phyloP scores from a whole-genome alignment of 768 basidiomycete species.

The Podaxis sp. region DNA sequence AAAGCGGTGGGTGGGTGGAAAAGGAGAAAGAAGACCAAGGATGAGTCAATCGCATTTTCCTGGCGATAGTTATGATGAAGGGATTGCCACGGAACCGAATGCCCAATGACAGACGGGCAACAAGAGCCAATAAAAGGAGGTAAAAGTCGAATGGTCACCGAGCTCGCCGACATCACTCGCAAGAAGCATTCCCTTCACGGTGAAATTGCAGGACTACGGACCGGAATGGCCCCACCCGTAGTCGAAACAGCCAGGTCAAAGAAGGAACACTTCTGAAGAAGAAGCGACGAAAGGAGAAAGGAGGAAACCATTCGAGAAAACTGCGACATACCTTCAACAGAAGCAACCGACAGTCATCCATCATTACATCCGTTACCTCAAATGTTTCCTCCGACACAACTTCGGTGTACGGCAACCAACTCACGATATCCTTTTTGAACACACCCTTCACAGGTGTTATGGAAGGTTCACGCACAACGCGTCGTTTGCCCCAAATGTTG shows the following conservation, averaged over 20 bases:
- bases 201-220: too few relatives aligned
- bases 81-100: neutral
- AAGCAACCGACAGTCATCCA: conserved; percentile 52
- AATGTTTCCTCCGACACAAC: conserved; percentile 46
- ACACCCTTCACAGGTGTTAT: conserved; percentile 43
- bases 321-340: conserved; percentile 43
- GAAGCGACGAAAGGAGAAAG: neutral
- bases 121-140: too few relatives aligned
- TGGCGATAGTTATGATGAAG: neutral
- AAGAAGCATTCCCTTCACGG: too few relatives aligned
- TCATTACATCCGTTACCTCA: conserved; percentile 56
- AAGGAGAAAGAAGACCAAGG: neutral
- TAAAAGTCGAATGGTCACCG: too few relatives aligned
- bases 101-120: too few relatives aligned
- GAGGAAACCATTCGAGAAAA: neutral
- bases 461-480: conserved; percentile 42
- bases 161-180: too few relatives aligned
- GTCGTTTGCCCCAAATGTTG: conserved; percentile 29
- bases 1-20: neutral
- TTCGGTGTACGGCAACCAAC: conserved; percentile 51
- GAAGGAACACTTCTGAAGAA: neutral
- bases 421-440: conserved; percentile 47
- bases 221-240: too few relatives aligned
- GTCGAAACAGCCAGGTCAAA: neutral
- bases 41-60: neutral